Percentiles rank a stretch among this genome's conserved stretches.
These are phyloP conservation scores for Coniochaeta hoffmannii DNA, from an alignment of 2,329 filamentous ascomycete genomes.

Conservation along the genomic window DNA sequence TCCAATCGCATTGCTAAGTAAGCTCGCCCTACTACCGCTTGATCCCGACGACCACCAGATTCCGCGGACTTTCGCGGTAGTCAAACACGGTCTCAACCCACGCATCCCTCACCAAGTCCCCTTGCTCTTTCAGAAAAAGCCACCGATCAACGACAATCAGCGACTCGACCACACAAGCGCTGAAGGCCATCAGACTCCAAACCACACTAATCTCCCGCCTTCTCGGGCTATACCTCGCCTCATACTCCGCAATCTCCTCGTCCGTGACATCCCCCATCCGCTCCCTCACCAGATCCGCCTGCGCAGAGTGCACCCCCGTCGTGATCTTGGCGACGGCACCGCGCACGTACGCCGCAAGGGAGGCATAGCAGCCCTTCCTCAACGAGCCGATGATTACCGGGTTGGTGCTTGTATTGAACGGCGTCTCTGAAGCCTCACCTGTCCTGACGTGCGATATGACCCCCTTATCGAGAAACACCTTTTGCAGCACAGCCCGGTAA, in stretches of 20 bases:
- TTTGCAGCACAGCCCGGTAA: slow-evolving; percentile 83
- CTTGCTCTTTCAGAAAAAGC: slow-evolving; percentile 76
- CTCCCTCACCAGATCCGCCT: slow-evolving; percentile 52
- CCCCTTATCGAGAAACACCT: slow-evolving; percentile 80
- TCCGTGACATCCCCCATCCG: slow-evolving; percentile 64
- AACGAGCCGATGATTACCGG: slow-evolving; percentile 84
- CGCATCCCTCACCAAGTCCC: slow-evolving; percentile 58
- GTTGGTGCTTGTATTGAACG: slow-evolving; percentile 55
- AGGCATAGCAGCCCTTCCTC: slow-evolving; percentile 69
- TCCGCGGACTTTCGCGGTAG: slow-evolving; percentile 76
- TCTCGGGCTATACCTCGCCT: slow-evolving; percentile 51
- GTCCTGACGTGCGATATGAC: slow-evolving; percentile 52
- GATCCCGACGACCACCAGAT: slow-evolving; percentile 86
- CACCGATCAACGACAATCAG: slow-evolving; percentile 87
- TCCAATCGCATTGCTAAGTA: neutral
- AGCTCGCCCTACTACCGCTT: slow-evolving; percentile 39
- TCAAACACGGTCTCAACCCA: slow-evolving; percentile 97
- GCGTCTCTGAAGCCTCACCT: slow-evolving; percentile 19
- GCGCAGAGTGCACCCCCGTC: slow-evolving; percentile 46
- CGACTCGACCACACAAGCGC: slow-evolving; percentile 80
- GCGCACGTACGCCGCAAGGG: slow-evolving; percentile 69
- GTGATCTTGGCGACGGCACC: slow-evolving; percentile 73
- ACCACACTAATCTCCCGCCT: slow-evolving; percentile 79
- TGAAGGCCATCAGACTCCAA: slow-evolving; percentile 96
- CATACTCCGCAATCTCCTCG: slow-evolving; percentile 67